Percentiles rank a stretch among this genome's conserved stretches.
phyloP scores from a whole-genome alignment of 257 asterid genomes.

The Ophiorrhiza pumila region DNA sequence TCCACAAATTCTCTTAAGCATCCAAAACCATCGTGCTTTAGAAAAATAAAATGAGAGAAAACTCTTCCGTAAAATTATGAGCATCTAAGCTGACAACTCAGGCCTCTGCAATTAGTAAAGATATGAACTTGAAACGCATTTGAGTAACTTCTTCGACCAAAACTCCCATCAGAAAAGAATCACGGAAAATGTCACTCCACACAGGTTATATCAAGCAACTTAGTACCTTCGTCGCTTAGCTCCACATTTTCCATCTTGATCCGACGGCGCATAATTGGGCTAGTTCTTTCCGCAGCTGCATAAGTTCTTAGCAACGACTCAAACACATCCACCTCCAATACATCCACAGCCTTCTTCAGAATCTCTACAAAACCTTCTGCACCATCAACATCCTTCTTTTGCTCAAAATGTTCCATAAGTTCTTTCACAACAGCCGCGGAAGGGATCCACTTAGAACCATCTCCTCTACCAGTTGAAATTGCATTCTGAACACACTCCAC shows the following conservation, averaged over 20 bases:
- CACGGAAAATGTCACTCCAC: slow-evolving; percentile 37
- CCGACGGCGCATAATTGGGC: slow-evolving; percentile 55
- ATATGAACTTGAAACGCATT: neutral
- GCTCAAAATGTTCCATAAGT: slow-evolving; percentile 62
- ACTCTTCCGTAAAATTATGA: neutral
- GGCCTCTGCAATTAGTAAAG: neutral
- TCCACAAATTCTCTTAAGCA: neutral
- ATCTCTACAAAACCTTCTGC: slow-evolving; percentile 63
- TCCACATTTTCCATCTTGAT: slow-evolving; percentile 84
- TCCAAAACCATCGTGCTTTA: neutral
- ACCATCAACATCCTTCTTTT: slow-evolving; percentile 61
- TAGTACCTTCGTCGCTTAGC: slow-evolving; percentile 66
- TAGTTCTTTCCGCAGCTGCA: slow-evolving; percentile 67
- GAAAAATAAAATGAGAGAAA: slow-evolving; percentile 1
- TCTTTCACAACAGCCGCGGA: slow-evolving; percentile 37
- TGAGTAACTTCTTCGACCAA: neutral
- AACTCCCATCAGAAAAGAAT: slow-evolving; percentile 5
- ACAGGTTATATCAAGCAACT: slow-evolving; percentile 50
- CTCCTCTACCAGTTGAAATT: slow-evolving; percentile 56
- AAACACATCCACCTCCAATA: slow-evolving; percentile 43
- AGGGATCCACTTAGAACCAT: slow-evolving; percentile 66
- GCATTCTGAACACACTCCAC: slow-evolving; percentile 58
- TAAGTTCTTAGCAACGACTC: slow-evolving; percentile 73
- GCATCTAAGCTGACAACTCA: slow-evolving; percentile 12
- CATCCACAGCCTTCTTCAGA: slow-evolving; percentile 50